phyloP scores from a whole-genome alignment of 2,329 filamentous ascomycete species.

The Venturia asperata region DNA sequence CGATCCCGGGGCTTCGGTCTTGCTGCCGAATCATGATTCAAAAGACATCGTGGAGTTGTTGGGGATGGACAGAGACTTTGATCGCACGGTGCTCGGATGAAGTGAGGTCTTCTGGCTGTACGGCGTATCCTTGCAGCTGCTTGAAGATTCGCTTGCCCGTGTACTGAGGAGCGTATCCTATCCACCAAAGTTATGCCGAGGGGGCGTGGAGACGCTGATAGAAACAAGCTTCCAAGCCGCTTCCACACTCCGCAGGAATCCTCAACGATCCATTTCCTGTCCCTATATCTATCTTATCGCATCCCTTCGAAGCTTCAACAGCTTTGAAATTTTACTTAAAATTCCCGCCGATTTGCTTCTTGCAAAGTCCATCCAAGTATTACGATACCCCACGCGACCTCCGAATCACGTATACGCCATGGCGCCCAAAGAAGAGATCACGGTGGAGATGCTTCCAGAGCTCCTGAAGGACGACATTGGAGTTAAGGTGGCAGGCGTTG shows the following conservation, averaged over 20 bases:
- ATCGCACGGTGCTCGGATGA: neutral
- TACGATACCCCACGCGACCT: neutral
- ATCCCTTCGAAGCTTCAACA: conserved; percentile 5
- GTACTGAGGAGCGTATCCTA: neutral
- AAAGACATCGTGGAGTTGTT: neutral
- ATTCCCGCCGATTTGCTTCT: neutral
- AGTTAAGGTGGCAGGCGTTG: conserved; percentile 81
- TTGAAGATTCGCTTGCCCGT: neutral
- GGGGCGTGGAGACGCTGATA: neutral
- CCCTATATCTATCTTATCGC: neutral
- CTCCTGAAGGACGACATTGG: conserved; percentile 64
- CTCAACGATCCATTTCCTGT: neutral
- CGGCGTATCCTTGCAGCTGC: neutral
- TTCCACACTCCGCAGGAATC: neutral
- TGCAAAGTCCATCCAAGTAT: neutral
- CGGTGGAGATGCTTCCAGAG: conserved; percentile 55
- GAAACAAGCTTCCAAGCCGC: neutral
- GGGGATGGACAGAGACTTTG: neutral
- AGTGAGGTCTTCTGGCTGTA: neutral
- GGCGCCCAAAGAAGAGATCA: conserved; percentile 38
- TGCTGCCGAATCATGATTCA: neutral
- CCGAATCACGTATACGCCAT: neutral
- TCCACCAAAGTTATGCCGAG: conserved; percentile 1
- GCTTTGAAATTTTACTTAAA: neutral
- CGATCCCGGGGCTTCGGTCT: neutral